These are phyloP conservation scores for Coemansia sp. DNA, from an alignment of 192 early-diverging fungal species.

Conservation along the genomic window DNA sequence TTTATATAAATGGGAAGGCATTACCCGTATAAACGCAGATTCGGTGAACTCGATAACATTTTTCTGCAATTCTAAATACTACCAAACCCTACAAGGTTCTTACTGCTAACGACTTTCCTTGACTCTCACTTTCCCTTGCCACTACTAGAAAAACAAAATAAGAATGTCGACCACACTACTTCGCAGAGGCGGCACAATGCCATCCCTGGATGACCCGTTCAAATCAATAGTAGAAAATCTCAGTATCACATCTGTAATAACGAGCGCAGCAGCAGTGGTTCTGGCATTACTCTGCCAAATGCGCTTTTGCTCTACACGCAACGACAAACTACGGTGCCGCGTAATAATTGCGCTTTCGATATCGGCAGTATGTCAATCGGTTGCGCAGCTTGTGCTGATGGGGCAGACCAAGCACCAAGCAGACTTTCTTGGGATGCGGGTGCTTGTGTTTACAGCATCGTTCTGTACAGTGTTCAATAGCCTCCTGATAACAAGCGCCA, in stretches of 20 bases:
- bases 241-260: slow-evolving; percentile 10
- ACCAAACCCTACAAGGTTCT: too few relatives aligned
- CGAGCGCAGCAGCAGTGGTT: slow-evolving; percentile 8
- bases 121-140: too few relatives aligned
- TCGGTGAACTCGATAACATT: neutral
- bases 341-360: slow-evolving; percentile 14
- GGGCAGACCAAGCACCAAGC: neutral
- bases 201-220: neutral
- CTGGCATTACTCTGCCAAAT: slow-evolving; percentile 18
- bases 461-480: slow-evolving; percentile 15
- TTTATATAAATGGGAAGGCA: neutral
- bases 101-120: too few relatives aligned
- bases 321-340: slow-evolving; percentile 29
- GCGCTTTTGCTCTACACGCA: slow-evolving; percentile 8
- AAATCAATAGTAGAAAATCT: neutral
- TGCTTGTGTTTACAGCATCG: slow-evolving; percentile 7
- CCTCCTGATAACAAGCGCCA: slow-evolving; percentile 21
- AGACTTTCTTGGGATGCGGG: neutral
- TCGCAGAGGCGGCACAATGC: neutral
- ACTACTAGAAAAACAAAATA: neutral
- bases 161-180: slow-evolving; percentile 18
- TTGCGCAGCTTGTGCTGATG: slow-evolving; percentile 22
- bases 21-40: neutral
- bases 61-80: neutral
- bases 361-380: slow-evolving; percentile 16